Evolutionary conservation across 495 filamentous ascomycete species (phyloP).

Genomic region (Talaromyces wortmannii): DNA sequence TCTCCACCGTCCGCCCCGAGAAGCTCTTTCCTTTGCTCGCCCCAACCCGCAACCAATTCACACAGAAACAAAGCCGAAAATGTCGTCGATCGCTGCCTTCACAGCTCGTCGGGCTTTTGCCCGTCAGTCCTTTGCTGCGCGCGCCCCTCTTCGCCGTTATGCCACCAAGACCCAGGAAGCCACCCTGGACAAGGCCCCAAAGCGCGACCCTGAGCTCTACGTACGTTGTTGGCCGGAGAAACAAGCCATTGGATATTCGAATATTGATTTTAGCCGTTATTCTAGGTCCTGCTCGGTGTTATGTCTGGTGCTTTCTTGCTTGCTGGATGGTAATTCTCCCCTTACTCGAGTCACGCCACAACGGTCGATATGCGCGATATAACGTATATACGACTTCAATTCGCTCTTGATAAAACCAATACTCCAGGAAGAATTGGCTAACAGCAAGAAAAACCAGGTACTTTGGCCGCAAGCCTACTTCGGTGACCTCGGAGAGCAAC

Average conservation of each 20-base stretch:
- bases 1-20: not conserved
- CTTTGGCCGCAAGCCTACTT: constrained; percentile 79
- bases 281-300: constrained; percentile 78
- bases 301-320: constrained; percentile 85
- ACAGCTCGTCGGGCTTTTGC: constrained; percentile 38
- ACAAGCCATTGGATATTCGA: not conserved
- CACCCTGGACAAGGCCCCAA: constrained; percentile 57
- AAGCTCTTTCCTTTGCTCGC: not conserved
- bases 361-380: not conserved
- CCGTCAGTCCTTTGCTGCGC: constrained; percentile 9
- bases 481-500: constrained; percentile 69
- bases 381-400: constrained; percentile 3
- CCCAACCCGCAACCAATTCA: not conserved
- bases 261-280: not conserved
- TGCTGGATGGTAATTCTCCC: constrained; percentile 62
- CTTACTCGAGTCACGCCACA: constrained; percentile 53
- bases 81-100: constrained; percentile 49
- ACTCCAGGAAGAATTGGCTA: too few species aligned
- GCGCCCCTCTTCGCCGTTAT: constrained; percentile 37
- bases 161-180: constrained; percentile 39
- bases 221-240: constrained; percentile 34
- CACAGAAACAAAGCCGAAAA: not conserved
- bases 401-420: too few species aligned
- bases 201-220: constrained; percentile 75
- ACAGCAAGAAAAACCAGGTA: constrained; percentile 18